Evolutionary conservation across 2,329 filamentous ascomycete species (phyloP).

Genomic region (Fusarium subglutinans): DNA sequence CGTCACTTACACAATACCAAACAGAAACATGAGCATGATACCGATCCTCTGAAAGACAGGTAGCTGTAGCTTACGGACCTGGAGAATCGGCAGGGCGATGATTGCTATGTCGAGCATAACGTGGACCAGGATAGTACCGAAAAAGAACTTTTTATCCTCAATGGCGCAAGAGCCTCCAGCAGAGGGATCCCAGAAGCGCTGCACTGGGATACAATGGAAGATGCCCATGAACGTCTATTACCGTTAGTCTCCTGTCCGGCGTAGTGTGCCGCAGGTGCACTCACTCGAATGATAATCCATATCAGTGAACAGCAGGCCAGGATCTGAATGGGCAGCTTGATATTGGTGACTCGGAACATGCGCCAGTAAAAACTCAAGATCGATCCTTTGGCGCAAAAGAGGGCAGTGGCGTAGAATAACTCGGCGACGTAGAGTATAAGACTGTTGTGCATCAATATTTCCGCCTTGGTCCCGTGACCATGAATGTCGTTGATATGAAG

Average conservation of each 20-base stretch:
- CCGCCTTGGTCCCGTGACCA: background rate
- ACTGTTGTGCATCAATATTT: conserved; percentile 10
- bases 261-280: background rate
- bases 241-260: background rate
- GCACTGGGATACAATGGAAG: conserved; percentile 33
- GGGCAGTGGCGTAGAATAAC: conserved; percentile 41
- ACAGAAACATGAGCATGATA: conserved; percentile 43
- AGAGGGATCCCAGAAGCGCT: conserved; percentile 26
- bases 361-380: conserved; percentile 47
- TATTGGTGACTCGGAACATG: conserved; percentile 42
- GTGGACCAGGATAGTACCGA: conserved; percentile 46
- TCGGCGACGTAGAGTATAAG: conserved; percentile 37
- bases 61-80: conserved; percentile 44
- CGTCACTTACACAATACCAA: conserved; percentile 44
- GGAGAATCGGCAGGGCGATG: conserved; percentile 43
- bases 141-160: conserved; percentile 47
- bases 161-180: conserved; percentile 21
- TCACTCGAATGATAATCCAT: conserved; percentile 45
- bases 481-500: conserved; percentile 30
- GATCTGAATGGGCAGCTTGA: conserved; percentile 41
- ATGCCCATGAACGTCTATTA: conserved; percentile 23
- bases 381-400: conserved; percentile 42
- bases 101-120: conserved; percentile 46
- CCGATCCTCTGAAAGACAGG: conserved; percentile 42
- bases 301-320: conserved; percentile 33